Evolutionary conservation across 176 grass and related monocot species (phyloP).

Genomic region (Carex scoparia): DNA sequence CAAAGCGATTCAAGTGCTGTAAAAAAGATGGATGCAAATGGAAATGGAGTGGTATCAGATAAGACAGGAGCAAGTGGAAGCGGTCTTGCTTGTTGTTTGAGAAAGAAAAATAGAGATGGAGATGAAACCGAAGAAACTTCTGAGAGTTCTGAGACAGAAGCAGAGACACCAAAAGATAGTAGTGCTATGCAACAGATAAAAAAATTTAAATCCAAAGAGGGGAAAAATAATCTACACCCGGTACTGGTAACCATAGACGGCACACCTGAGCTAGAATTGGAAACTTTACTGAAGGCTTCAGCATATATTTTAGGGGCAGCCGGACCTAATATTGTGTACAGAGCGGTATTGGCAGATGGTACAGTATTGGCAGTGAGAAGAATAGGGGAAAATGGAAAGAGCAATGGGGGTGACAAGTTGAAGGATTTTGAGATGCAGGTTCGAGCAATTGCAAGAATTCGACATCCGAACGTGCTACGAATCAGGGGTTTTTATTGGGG

Average conservation of each 20-base stretch:
- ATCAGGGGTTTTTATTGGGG: constrained; percentile 89
- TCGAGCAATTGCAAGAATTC: constrained; percentile 51
- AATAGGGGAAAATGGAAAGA: constrained; percentile 53
- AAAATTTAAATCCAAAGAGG: constrained; percentile 2
- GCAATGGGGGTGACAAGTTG: constrained; percentile 35
- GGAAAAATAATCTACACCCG: constrained; percentile 17
- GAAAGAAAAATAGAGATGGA: constrained; percentile 47
- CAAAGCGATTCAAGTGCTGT: constrained; percentile 11
- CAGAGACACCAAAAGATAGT: background rate
- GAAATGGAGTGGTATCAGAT: constrained; percentile 37
- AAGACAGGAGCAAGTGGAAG: constrained; percentile 21
- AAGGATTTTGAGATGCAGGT: constrained; percentile 71
- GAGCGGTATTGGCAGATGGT: constrained; percentile 63
- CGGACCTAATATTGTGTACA: constrained; percentile 83
- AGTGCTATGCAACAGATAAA: constrained; percentile 4
- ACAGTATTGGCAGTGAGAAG: constrained; percentile 56
- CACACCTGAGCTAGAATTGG: constrained; percentile 56
- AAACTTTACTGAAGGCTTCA: constrained; percentile 77
- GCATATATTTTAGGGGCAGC: constrained; percentile 70
- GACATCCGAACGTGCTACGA: constrained; percentile 68
- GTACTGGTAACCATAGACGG: constrained; percentile 71
- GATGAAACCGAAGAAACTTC: constrained; percentile 57
- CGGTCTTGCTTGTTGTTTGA: constrained; percentile 60
- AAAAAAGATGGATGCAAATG: constrained; percentile 23
- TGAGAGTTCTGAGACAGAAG: constrained; percentile 37